Evolutionary conservation across 2,329 filamentous ascomycete species (phyloP), one percentile per base, ranked within the genome.

Genomic region (Cytospora leucostoma): DNA sequence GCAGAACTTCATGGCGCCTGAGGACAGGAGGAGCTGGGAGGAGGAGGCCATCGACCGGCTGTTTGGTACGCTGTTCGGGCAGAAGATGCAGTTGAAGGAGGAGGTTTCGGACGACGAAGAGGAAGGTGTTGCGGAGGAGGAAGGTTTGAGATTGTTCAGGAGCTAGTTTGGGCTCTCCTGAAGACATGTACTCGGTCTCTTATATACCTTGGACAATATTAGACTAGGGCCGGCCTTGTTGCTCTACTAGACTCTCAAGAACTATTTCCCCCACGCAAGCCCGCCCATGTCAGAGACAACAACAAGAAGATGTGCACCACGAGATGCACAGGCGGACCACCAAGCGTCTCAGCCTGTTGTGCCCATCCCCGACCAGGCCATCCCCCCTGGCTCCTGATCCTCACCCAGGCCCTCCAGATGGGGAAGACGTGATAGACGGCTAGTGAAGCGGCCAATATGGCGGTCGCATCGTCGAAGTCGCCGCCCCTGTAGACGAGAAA

Each of bases 1-100:
- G 72, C 92, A 97, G 78, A 97, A 97, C 75, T 98, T 98, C 73
- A 97, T 97, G 93, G 93, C 93, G 12, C 88, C 93, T 0, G 92
- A 97, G 74, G 91, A 96, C 73, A 82, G 91, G 59, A 83, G 89
- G 4, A 77, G 75, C 17, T 99, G 95, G 95, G 90, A 91, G 66
- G 87, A 89, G 68, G 84, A 86, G 65, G 92, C 93, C 61, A 86
- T 92, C 64, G 91, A 95, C 70, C 77, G 86, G 63, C 86, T 94
- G 74, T 93, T 93, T 73, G 87, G 87, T 15, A 89, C 88, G 33
- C 75, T 93, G 67, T 85, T 94, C 67, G 91, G 91, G 0, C 87
- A 89, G 71, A 88, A 86, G 74, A 82, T 89, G 72, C 79, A 82
- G 69, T 76, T 93, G 61, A 81, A 84, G 53, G 89, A 92, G 71